A percentile compares a stretch with the other conserved stretches of the same genome.
phyloP scores from a whole-genome alignment of 108 stramenopile genomes.

The Fistulifera pelliculosa region DNA sequence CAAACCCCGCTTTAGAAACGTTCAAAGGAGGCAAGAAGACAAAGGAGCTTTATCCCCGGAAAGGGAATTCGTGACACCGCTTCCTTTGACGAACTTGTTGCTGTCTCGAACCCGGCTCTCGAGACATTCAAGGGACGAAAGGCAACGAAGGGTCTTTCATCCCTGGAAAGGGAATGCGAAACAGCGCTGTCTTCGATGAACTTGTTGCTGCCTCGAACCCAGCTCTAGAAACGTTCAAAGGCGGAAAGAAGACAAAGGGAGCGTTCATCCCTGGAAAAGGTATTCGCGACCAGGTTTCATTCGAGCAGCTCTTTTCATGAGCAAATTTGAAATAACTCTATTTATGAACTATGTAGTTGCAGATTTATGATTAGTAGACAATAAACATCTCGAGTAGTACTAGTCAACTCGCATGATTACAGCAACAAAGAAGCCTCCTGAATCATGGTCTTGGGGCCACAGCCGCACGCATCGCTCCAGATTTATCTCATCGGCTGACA shows the following conservation, averaged over 20 bases:
- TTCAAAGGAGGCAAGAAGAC: conserved; percentile 26
- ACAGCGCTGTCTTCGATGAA: not conserved
- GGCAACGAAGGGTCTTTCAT: conserved; percentile 25
- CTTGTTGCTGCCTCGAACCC: conserved; percentile 31
- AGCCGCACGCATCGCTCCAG: conserved; percentile 74
- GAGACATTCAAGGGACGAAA: conserved; percentile 29
- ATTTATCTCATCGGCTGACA: conserved; percentile 6
- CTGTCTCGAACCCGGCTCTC: conserved; percentile 34
- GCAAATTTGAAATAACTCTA: too few species aligned
- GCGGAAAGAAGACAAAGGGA: conserved; percentile 23
- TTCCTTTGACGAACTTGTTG: conserved; percentile 24
- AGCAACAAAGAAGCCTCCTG: conserved; percentile 95
- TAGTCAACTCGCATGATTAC: conserved; percentile 14
- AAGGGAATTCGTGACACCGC: conserved; percentile 30
- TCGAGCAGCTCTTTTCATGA: conserved; percentile 3
- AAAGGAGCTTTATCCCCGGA: conserved; percentile 31
- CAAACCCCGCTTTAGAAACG: conserved; percentile 31
- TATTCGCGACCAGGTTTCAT: conserved; percentile 8
- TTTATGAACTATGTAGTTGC: too few species aligned
- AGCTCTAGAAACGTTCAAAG: conserved; percentile 30
- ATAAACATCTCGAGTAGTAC: not conserved
- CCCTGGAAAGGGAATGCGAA: conserved; percentile 35
- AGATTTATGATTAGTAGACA: too few species aligned
- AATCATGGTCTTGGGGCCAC: conserved; percentile 93
- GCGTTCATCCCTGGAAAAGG: conserved; percentile 39